These are phyloP conservation scores for Clarireedia sp. DNA, from an alignment of 2,329 filamentous ascomycete species.

Conservation along the genomic window DNA sequence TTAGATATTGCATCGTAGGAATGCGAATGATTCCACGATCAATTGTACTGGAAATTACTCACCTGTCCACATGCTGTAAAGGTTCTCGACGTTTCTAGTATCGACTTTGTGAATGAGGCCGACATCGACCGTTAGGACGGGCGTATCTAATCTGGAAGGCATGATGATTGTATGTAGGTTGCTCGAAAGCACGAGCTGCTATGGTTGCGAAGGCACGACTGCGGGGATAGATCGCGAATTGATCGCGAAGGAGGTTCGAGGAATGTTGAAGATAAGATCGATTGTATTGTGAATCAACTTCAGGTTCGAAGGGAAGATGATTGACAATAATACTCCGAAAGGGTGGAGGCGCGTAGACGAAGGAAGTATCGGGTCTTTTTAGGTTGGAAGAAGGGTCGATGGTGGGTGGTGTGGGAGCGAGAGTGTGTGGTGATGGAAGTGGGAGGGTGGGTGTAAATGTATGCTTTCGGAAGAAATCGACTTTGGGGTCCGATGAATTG, in stretches of 20 bases:
- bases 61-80: conserved; percentile 98
- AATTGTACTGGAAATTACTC: conserved; percentile 32
- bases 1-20: neutral
- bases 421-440: neutral
- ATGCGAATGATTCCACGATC: conserved; percentile 6
- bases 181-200: conserved; percentile 28
- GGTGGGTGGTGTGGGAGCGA: neutral
- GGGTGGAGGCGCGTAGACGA: neutral
- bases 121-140: conserved; percentile 85
- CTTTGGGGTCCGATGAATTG: neutral
- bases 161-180: conserved; percentile 39
- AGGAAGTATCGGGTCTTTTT: neutral
- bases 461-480: conserved; percentile 5
- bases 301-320: neutral
- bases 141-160: conserved; percentile 75
- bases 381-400: neutral
- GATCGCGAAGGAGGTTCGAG: conserved; percentile 17
- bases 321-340: neutral
- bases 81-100: conserved; percentile 82
- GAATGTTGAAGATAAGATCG: neutral
- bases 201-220: conserved; percentile 23
- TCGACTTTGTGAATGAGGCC: conserved; percentile 92
- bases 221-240: conserved; percentile 24
- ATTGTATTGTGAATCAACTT: neutral
- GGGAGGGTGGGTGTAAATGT: neutral